These are phyloP conservation scores for Paraconiothyrium brasiliense DNA, from an alignment of 2,329 filamentous ascomycete species.

Conservation along the genomic window DNA sequence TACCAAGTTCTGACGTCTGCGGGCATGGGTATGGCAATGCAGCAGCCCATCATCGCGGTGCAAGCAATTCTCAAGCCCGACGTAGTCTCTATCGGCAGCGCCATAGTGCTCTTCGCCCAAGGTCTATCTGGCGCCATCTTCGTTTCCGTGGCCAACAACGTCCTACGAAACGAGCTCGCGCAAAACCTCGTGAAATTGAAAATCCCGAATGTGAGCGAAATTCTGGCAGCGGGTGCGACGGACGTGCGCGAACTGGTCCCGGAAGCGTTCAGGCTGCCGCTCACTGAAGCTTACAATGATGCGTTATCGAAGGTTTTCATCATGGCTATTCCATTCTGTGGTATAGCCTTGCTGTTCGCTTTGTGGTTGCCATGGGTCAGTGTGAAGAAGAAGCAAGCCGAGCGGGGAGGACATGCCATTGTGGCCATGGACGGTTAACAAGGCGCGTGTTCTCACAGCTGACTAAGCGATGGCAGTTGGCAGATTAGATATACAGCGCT, in stretches of 20 bases:
- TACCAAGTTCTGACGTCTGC: conserved; percentile 45
- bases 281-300: neutral
- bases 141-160: conserved; percentile 24
- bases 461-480: neutral
- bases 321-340: neutral
- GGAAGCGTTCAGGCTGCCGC: neutral
- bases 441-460: neutral
- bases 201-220: neutral
- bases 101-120: conserved; percentile 52
- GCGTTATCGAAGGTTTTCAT: neutral
- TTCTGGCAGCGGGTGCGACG: neutral
- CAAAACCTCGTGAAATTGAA: neutral
- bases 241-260: neutral
- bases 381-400: neutral
- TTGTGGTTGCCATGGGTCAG: neutral
- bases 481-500: neutral
- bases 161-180: neutral
- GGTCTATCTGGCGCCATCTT: conserved; percentile 39
- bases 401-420: neutral
- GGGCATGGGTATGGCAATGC: neutral
- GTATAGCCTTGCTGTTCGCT: neutral
- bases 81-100: neutral
- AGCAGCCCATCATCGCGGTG: conserved; percentile 38
- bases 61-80: neutral
- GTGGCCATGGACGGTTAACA: neutral